Conservation (phyloP, 805 yeast genomes). For the Zygoascus biomembranicola region DNA sequence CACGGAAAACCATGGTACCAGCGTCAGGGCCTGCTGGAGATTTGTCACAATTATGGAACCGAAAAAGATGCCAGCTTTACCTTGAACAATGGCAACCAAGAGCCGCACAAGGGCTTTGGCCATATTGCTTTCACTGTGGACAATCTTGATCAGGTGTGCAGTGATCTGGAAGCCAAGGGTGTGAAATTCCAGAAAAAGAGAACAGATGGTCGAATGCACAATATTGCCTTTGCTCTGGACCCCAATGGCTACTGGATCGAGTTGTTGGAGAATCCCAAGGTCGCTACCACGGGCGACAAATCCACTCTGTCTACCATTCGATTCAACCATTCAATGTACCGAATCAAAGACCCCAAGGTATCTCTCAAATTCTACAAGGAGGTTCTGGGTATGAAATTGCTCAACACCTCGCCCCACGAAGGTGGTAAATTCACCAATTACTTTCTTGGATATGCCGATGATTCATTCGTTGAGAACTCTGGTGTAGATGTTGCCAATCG, state of each 20-base stretch:
- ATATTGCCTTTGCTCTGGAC: conserved; percentile 90
- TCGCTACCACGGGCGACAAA: conserved; percentile 17
- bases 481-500: conserved; percentile 30
- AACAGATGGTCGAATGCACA: conserved; percentile 82
- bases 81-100: conserved; percentile 74
- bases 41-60: conserved; percentile 73
- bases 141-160: conserved; percentile 58
- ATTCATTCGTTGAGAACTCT: conserved; percentile 11
- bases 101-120: conserved; percentile 86
- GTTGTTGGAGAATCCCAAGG: conserved; percentile 43
- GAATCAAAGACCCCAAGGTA: conserved; percentile 75
- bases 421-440: conserved; percentile 77
- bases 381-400: conserved; percentile 71
- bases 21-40: conserved; percentile 67
- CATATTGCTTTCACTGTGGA: conserved; percentile 87
- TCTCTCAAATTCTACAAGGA: conserved; percentile 74
- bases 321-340: conserved; percentile 87
- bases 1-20: conserved; percentile 31
- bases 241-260: conserved; percentile 98
- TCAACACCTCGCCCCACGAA: conserved; percentile 47
- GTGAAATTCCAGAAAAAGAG: conserved; percentile 77
- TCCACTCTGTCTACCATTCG: conserved; percentile 34
- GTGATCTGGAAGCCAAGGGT: conserved; percentile 46
- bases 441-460: conserved; percentile 46
- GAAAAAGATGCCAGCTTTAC: conserved; percentile 49